phyloP scores from a whole-genome alignment of 495 filamentous ascomycete species.

The Talaromyces wortmannii region DNA sequence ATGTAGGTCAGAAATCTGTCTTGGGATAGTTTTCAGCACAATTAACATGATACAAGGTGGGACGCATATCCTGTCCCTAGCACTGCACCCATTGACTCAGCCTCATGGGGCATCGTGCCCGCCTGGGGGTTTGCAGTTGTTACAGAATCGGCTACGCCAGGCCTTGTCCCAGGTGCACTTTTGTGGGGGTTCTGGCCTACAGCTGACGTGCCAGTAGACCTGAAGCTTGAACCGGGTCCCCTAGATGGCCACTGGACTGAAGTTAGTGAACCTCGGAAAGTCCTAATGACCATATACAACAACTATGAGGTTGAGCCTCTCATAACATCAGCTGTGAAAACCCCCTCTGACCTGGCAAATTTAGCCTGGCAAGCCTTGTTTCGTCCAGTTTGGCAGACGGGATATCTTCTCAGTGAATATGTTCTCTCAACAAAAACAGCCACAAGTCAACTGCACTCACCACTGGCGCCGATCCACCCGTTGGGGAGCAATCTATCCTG shows the following conservation, averaged over 20 bases:
- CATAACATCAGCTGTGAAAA: constrained; percentile 2
- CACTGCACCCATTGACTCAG: constrained; percentile 34
- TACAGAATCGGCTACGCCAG: constrained; percentile 33
- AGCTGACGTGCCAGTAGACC: constrained; percentile 13
- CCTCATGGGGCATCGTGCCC: constrained; percentile 44
- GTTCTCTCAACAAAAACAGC: constrained; percentile 28
- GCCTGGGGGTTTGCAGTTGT: constrained; percentile 52
- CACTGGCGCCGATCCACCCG: constrained; percentile 25
- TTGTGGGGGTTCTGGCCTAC: constrained; percentile 33
- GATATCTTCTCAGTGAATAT: constrained; percentile 38
- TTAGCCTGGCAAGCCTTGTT: constrained; percentile 35
- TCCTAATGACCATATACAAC: constrained; percentile 47
- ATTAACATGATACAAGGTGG: constrained; percentile 16
- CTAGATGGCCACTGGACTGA: constrained; percentile 29
- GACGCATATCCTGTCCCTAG: constrained; percentile 26
- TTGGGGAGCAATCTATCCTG: constrained; percentile 23
- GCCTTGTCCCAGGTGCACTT: constrained; percentile 14
- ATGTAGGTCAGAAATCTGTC: background rate
- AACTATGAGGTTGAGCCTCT: constrained; percentile 24
- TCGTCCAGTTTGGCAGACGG: constrained; percentile 34
- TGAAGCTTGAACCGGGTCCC: constrained; percentile 12
- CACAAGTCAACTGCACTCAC: background rate
- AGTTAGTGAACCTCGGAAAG: constrained; percentile 31
- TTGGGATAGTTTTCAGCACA: background rate
- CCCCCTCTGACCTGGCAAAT: background rate